Base-by-base conservation (phyloP, 2,329 filamentous ascomycete species). In the Pestalotiopsis sp. region DNA sequence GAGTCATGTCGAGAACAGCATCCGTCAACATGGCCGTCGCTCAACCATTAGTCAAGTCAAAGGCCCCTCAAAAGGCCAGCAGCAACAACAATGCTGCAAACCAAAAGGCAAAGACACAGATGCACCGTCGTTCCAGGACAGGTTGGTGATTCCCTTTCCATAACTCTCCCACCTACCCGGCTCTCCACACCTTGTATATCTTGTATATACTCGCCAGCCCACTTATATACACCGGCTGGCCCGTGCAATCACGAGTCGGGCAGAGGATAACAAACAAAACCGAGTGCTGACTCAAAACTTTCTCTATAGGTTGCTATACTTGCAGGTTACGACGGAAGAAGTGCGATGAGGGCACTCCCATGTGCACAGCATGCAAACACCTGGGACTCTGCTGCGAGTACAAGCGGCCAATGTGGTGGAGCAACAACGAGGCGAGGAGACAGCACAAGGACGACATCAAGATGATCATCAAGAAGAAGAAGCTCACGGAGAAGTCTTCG, bases 341-440 rank as follows among this genome's bases (percentile, higher is more conserved):
- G 85, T 91, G 89, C 82, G 89, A 91, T 76, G 89, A 91, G 80
- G 88, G 87, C 71, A 82, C 84, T 49, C 88, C 88, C 66, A 82
- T 85, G 75, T 91, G 89, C 84, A 86, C 87, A 17, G 89, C 89
- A 70, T 91, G 89, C 86, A 90, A 88, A 75, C 86, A 90, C 77
- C 91, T 99, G 68, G 92, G 93, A 66, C 87, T 99, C 68, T 87
- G 88, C 76, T 99, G 96, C 84, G 94, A 98, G 85, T 99, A 98
- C 85, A 97, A 97, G 87, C 87, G 95, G 78, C 96, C 96, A 49
- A 90, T 93, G 83, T 99, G 96, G 96, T 99, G 96, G 96, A 93
- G 92, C 82, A 98, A 96, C 86, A 92, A 93, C 77, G 94, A 97
- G 72, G 90, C 92, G 77, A 88, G 96, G 74, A 90, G 92, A 75